Conservation (phyloP, 2,329 filamentous ascomycete genomes). For the Alternaria triticina region DNA sequence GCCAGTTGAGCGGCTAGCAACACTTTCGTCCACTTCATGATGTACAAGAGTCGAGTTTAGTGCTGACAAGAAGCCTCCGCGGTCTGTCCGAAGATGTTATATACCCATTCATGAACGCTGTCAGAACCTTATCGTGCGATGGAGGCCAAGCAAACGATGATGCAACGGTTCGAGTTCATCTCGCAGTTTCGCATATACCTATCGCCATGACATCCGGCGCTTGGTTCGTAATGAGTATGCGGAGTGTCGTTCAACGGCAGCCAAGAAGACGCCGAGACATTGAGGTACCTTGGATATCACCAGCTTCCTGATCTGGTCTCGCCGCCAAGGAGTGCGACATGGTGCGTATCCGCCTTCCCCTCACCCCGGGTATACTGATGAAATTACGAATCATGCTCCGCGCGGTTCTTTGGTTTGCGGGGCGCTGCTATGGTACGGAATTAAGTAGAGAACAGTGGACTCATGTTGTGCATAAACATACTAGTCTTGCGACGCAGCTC, state of each 20-base stretch:
- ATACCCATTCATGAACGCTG: neutral
- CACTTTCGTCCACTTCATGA: slow-evolving; percentile 18
- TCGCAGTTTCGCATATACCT: neutral
- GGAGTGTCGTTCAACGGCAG: slow-evolving; percentile 1
- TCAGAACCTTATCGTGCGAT: neutral
- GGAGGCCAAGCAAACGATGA: slow-evolving; percentile 4
- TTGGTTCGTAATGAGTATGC: slow-evolving; percentile 5
- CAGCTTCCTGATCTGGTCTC: slow-evolving; percentile 28
- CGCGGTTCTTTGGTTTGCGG: neutral
- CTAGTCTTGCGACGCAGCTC: accelerated
- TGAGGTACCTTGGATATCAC: slow-evolving; percentile 4
- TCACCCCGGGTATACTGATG: slow-evolving; percentile 1
- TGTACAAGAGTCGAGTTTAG: neutral
- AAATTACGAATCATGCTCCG: neutral
- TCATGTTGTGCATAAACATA: accelerated
- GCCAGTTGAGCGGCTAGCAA: slow-evolving; percentile 17
- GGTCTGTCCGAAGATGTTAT: neutral
- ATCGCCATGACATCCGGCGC: neutral
- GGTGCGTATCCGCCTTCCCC: slow-evolving; percentile 20
- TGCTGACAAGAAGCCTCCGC: neutral
- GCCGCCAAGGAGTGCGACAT: slow-evolving; percentile 19
- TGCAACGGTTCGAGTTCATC: slow-evolving; percentile 1
- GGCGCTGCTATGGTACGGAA: too few relatives aligned
- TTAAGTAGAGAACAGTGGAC: too few relatives aligned
- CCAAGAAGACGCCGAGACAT: slow-evolving; percentile 16